Conservation (phyloP, 306 rosid species). For the Urtica urens region DNA sequence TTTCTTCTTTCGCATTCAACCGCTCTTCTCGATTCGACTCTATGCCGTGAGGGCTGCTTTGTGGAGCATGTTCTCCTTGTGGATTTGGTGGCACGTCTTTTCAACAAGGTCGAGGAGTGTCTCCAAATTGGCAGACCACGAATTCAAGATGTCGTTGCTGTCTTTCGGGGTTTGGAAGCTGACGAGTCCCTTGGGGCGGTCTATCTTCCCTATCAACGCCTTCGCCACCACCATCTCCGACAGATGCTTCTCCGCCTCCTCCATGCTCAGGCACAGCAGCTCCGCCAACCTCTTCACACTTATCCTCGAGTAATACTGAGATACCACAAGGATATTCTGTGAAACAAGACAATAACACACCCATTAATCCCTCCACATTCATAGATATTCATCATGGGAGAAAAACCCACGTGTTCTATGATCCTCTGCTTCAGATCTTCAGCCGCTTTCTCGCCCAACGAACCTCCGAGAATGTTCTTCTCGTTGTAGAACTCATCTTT, state of each 20-base stretch:
- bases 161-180: constrained; percentile 83
- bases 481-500: constrained; percentile 73
- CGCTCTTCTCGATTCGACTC: no score
- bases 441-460: constrained; percentile 72
- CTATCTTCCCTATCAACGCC: constrained; percentile 84
- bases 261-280: constrained; percentile 52
- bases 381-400: not conserved
- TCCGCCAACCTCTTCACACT: constrained; percentile 65
- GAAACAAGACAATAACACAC: constrained; percentile 2
- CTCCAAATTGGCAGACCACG: constrained; percentile 92
- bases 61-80: constrained; percentile 94
- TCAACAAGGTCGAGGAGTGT: constrained; percentile 91
- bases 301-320: constrained; percentile 59
- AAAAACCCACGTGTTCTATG: constrained; percentile 63
- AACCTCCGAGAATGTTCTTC: constrained; percentile 57
- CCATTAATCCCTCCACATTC: not conserved
- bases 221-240: constrained; percentile 98
- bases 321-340: constrained; percentile 86
- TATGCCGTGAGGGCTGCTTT: constrained; percentile 71
- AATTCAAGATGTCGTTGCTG: constrained; percentile 74
- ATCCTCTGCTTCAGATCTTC: constrained; percentile 79
- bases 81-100: constrained; percentile 95
- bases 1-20: no score
- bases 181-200: constrained; percentile 76
- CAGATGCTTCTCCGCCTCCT: constrained; percentile 97